phyloP scores from a whole-genome alignment of 2,329 filamentous ascomycete species.

The Chaetomiaceae sp. region DNA sequence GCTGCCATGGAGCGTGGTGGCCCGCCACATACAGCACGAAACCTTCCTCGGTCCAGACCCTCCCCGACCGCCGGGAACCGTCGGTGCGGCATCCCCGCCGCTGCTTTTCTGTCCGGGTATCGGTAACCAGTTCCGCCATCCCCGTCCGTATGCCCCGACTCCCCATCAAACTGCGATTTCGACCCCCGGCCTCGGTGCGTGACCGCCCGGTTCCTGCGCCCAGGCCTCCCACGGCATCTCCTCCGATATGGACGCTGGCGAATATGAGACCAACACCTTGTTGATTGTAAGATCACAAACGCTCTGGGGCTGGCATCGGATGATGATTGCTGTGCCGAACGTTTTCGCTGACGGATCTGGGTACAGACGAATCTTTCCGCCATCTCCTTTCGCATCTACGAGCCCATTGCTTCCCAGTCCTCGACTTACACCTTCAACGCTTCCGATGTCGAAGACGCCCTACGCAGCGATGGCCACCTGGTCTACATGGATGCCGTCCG shows the following conservation, averaged over 20 bases:
- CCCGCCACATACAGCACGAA: constrained; percentile 20
- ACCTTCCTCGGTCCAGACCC: constrained; percentile 14
- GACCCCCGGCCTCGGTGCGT: constrained; percentile 22
- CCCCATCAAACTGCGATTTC: constrained; percentile 8
- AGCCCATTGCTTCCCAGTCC: constrained; percentile 41
- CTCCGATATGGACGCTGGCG: constrained; percentile 57
- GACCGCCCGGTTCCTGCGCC: constrained; percentile 17
- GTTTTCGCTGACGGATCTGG: not conserved
- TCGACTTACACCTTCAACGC: constrained; percentile 42
- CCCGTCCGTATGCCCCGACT: constrained; percentile 18
- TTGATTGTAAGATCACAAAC: constrained; percentile 47
- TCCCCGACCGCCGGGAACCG: constrained; percentile 1
- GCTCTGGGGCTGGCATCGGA: too few relatives aligned
- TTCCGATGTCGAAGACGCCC: constrained; percentile 46
- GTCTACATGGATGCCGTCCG: constrained; percentile 48
- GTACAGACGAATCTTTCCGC: constrained; percentile 52
- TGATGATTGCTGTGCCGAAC: too few relatives aligned
- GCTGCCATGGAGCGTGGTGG: constrained; percentile 27
- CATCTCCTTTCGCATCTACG: constrained; percentile 52
- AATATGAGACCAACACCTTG: constrained; percentile 59
- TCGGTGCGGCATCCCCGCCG: constrained; percentile 3
- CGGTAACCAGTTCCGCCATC: not conserved
- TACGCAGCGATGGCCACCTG: constrained; percentile 50
- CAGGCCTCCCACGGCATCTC: constrained; percentile 24
- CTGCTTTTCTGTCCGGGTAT: not conserved